A percentile compares a stretch with the other conserved stretches of the same genome.
These are phyloP conservation scores for Ecytonucleospora hepatopenaei DNA, from an alignment of 371 early-diverging fungal genomes.

Conservation along the genomic window DNA sequence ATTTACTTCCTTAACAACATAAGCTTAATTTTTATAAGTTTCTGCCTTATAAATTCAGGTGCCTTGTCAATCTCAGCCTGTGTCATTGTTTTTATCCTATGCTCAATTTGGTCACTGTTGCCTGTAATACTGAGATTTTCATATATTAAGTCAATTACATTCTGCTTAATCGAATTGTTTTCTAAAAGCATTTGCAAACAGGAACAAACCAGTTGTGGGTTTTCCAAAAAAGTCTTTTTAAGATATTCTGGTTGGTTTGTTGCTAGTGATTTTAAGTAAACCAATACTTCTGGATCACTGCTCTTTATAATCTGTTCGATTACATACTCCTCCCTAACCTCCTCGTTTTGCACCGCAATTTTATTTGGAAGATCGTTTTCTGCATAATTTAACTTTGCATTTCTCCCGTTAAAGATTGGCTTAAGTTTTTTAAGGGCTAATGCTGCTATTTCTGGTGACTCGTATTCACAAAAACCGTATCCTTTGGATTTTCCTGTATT, in stretches of 20 bases:
- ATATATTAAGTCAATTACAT: constrained; percentile 38
- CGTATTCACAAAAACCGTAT: constrained; percentile 59
- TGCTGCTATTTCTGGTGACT: constrained; percentile 56
- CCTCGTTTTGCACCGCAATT: background rate
- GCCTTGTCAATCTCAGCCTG: constrained; percentile 47
- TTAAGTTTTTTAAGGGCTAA: constrained; percentile 56
- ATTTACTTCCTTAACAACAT: constrained; percentile 12
- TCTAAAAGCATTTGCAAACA: constrained; percentile 43
- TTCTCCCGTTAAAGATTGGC: constrained; percentile 55
- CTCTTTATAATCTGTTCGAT: constrained; percentile 46
- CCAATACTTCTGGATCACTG: constrained; percentile 53
- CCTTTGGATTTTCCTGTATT: constrained; percentile 57
- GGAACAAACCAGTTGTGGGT: constrained; percentile 45
- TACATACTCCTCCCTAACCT: constrained; percentile 25
- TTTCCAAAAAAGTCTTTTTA: constrained; percentile 48
- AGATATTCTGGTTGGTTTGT: constrained; percentile 53
- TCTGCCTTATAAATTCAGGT: constrained; percentile 42
- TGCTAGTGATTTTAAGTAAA: constrained; percentile 54
- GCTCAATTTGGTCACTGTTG: constrained; percentile 51
- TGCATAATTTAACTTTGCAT: constrained; percentile 58
- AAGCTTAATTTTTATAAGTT: constrained; percentile 38
- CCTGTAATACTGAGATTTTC: constrained; percentile 43
- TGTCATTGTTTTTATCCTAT: constrained; percentile 47
- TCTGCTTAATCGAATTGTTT: constrained; percentile 36
- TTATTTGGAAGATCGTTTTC: constrained; percentile 53